Conservation (phyloP, 2,329 filamentous ascomycete genomes). For the Monilinia vaccinii-corymbosi region DNA sequence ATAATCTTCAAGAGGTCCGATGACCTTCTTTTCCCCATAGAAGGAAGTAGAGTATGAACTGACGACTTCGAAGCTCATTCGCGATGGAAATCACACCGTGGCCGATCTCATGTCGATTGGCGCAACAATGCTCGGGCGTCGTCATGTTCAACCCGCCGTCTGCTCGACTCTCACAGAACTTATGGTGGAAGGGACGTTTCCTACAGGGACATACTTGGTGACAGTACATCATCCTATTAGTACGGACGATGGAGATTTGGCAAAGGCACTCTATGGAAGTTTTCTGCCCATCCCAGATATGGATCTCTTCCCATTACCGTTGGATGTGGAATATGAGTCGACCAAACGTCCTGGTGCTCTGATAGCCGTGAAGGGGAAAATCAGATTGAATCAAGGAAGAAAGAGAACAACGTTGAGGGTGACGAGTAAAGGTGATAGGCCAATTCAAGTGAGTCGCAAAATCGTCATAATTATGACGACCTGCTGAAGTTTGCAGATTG, state of each 20-base stretch:
- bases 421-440: slow-evolving; percentile 78
- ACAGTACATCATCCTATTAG: slow-evolving; percentile 88
- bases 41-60: slow-evolving; percentile 9
- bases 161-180: slow-evolving; percentile 70
- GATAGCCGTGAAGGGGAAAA: slow-evolving; percentile 53
- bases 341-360: slow-evolving; percentile 71
- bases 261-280: slow-evolving; percentile 80
- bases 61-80: slow-evolving; percentile 56
- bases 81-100: slow-evolving; percentile 88
- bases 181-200: slow-evolving; percentile 92
- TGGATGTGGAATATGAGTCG: slow-evolving; percentile 55
- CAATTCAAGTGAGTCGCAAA: slow-evolving; percentile 59
- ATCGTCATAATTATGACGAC: neutral
- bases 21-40: neutral
- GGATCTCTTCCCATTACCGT: slow-evolving; percentile 57
- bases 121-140: slow-evolving; percentile 83
- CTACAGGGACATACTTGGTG: slow-evolving; percentile 82
- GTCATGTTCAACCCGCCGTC: slow-evolving; percentile 82
- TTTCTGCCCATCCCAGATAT: slow-evolving; percentile 73
- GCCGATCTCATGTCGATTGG: slow-evolving; percentile 90
- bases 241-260: slow-evolving; percentile 76
- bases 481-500: slow-evolving; percentile 41
- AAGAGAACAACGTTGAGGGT: slow-evolving; percentile 67
- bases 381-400: slow-evolving; percentile 65
- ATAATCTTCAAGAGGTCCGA: slow-evolving; percentile 73